Evolutionary conservation across 2,329 filamentous ascomycete species (phyloP).

Genomic region (Calonectria honghensis): DNA sequence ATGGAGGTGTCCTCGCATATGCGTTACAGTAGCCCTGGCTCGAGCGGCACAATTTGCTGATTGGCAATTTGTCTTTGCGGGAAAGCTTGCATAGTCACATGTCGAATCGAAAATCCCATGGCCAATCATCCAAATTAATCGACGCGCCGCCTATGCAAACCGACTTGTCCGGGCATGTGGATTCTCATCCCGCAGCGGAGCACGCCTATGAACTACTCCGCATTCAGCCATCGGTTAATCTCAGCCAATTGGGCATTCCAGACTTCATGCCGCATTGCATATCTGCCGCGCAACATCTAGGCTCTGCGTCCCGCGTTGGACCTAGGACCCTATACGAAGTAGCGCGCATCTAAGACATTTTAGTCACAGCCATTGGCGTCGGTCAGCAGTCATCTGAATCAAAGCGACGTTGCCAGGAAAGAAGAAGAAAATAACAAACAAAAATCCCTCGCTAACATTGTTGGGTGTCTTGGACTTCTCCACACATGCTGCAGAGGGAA

Average conservation of each 20-base stretch:
- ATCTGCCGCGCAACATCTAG: neutral
- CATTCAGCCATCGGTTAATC: neutral
- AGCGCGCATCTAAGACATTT: neutral
- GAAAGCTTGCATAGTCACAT: neutral
- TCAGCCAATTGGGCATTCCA: neutral
- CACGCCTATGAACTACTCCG: neutral
- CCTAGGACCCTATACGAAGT: neutral
- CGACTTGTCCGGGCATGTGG: neutral
- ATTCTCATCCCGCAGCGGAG: neutral
- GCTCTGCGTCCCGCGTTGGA: neutral
- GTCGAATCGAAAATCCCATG: neutral
- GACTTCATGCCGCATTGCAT: neutral
- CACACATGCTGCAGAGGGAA: neutral
- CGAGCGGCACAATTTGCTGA: neutral
- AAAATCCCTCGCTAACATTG: neutral
- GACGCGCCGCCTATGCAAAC: neutral
- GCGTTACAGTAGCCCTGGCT: neutral
- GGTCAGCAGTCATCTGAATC: neutral
- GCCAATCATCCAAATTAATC: neutral
- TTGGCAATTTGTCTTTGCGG: neutral
- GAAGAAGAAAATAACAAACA: neutral
- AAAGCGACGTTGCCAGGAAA: too few relatives aligned
- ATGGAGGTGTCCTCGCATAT: neutral
- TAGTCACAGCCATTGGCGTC: neutral
- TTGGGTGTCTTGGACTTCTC: neutral